Percentiles rank a stretch among this genome's conserved stretches.
Evolutionary conservation across 2,329 filamentous ascomycete genomes (phyloP).

Genomic region (Ophiostoma sp.): DNA sequence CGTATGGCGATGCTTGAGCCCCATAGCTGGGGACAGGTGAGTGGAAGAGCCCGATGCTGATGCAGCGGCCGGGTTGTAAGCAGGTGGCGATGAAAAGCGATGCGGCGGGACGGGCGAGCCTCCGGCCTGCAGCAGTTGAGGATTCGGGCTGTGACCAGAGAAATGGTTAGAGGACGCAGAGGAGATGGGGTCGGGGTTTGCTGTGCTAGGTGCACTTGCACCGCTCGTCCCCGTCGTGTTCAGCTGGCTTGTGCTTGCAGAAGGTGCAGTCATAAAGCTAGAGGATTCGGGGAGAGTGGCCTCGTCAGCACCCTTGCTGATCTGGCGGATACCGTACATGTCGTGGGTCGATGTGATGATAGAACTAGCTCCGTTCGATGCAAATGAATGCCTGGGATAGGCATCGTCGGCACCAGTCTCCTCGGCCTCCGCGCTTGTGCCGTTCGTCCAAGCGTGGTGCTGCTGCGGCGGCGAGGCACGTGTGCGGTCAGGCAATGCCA

Average conservation of each 20-base stretch:
- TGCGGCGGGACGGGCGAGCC: slow-evolving; percentile 38
- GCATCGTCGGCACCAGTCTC: slow-evolving; percentile 23
- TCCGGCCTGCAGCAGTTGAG: slow-evolving; percentile 4
- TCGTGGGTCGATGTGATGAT: slow-evolving; percentile 34
- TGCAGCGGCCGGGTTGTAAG: slow-evolving; percentile 43
- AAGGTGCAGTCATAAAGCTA: slow-evolving; percentile 10
- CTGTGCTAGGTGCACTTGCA: slow-evolving; percentile 12
- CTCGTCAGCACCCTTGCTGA: slow-evolving; percentile 26
- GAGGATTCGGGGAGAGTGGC: background rate
- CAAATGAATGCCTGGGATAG: slow-evolving; percentile 34
- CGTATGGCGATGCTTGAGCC: slow-evolving; percentile 76
- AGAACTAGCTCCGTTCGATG: slow-evolving; percentile 33
- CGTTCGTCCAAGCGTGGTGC: slow-evolving; percentile 11
- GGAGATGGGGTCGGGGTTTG: slow-evolving; percentile 9
- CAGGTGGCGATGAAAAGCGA: slow-evolving; percentile 60
- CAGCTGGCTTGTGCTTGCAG: slow-evolving; percentile 1
- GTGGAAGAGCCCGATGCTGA: slow-evolving; percentile 38
- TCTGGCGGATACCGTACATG: slow-evolving; percentile 31
- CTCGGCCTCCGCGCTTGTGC: slow-evolving; percentile 16
- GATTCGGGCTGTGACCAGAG: background rate
- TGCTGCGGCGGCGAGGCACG: background rate
- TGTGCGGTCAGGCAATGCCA: slow-evolving; percentile 21
- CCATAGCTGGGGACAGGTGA: slow-evolving; percentile 47
- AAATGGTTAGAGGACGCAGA: slow-evolving; percentile 13
- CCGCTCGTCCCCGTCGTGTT: background rate